These are phyloP conservation scores for Eucalyptus urophylla DNA, from an alignment of 345 rosid genomes.

Conservation along the genomic window DNA sequence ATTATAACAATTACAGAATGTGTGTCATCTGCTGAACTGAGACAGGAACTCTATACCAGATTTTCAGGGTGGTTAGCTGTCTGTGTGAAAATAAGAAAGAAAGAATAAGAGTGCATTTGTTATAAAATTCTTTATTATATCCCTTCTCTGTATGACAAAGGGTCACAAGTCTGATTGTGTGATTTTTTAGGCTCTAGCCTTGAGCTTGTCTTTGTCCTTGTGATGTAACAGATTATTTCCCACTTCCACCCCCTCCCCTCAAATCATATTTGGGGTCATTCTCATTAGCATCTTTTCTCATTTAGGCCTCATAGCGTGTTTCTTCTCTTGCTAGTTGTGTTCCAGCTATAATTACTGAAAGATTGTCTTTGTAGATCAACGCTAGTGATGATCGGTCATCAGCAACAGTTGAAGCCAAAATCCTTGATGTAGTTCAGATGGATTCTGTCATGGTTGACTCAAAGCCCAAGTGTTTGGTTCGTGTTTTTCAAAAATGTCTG, in stretches of 20 bases:
- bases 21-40: not conserved
- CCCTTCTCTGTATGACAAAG: not conserved
- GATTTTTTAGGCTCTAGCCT: not conserved
- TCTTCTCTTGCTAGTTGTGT: not conserved
- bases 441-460: constrained; percentile 87
- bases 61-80: not conserved
- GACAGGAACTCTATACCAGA: not conserved
- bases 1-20: not conserved
- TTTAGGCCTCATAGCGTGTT: not conserved
- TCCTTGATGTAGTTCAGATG: constrained; percentile 97
- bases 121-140: not conserved
- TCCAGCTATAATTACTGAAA: not conserved
- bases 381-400: constrained; percentile 97
- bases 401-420: constrained; percentile 73
- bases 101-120: not conserved
- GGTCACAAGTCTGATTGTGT: not conserved
- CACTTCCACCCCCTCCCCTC: not conserved
- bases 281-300: not conserved
- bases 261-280: not conserved
- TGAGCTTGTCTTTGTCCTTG: not conserved
- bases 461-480: constrained; percentile 69
- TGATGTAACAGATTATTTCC: not conserved
- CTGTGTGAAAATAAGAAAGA: not conserved
- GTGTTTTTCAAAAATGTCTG: not conserved
- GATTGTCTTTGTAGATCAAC: constrained; percentile 44